Conservation (phyloP, 2,329 filamentous ascomycete species). For the Zasmidium cellare region DNA sequence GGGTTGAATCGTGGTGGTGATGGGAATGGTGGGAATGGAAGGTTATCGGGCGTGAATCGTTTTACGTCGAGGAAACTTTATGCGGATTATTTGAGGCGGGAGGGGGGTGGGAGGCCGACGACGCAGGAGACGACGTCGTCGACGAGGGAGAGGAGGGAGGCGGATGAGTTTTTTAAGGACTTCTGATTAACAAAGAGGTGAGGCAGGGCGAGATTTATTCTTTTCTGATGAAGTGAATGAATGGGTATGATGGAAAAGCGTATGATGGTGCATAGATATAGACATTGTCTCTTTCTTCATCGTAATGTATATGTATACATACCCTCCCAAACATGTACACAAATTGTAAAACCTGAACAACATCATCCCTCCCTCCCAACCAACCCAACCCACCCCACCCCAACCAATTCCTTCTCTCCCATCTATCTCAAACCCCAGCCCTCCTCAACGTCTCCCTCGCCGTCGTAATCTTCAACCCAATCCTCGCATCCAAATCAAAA, state of each 20-base stretch:
- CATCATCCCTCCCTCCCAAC: no score
- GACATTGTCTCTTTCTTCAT: no score
- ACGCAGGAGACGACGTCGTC: constrained; percentile 12
- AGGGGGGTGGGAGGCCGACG: constrained; percentile 23
- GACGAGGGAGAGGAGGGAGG: constrained; percentile 19
- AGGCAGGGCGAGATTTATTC: no score
- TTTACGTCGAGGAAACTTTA: constrained; percentile 36
- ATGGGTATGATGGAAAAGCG: no score
- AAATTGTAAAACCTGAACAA: no score
- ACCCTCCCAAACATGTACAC: no score
- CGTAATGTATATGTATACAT: not conserved
- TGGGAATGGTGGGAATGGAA: constrained; percentile 1
- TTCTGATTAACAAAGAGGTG: constrained; percentile 29
- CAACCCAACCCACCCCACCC: not conserved
- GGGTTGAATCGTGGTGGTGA: constrained; percentile 18
- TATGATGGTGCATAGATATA: not conserved
- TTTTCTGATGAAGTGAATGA: no score
- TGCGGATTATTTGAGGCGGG: constrained; percentile 37
- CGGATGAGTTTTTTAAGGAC: constrained; percentile 30
- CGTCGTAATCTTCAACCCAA: constrained; percentile 72
- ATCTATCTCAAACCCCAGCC: constrained; percentile 19
- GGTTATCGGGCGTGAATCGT: no score
- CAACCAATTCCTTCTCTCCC: not conserved
- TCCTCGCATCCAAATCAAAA: constrained; percentile 70
- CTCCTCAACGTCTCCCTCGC: constrained; percentile 61